These are phyloP conservation scores for Alternaria gaisen DNA, from an alignment of 2,329 filamentous ascomycete species.

Conservation along the genomic window DNA sequence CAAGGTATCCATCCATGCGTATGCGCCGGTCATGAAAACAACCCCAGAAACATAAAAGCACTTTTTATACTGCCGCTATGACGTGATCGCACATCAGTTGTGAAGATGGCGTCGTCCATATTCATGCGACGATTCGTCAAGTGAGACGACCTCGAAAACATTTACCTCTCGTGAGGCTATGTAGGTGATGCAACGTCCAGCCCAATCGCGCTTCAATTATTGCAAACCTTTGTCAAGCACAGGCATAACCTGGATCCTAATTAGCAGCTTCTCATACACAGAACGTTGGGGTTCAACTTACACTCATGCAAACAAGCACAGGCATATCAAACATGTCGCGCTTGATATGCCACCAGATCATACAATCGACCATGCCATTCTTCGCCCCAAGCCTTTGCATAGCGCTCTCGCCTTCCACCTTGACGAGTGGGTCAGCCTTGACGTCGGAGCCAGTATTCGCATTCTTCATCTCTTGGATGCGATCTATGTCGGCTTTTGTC, in stretches of 20 bases:
- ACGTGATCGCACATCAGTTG: neutral
- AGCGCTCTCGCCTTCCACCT: constrained; percentile 67
- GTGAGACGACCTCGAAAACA: neutral
- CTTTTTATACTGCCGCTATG: constrained; percentile 12
- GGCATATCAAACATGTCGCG: constrained; percentile 97
- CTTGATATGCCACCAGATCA: constrained; percentile 97
- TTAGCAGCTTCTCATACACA: constrained; percentile 17
- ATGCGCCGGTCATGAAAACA: neutral
- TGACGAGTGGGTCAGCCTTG: constrained; percentile 37
- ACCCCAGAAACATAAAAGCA: constrained; percentile 1
- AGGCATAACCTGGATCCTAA: constrained; percentile 37
- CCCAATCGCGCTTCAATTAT: neutral
- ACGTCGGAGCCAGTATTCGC: constrained; percentile 29
- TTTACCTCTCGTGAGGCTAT: neutral
- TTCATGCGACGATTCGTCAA: neutral
- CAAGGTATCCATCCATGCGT: constrained; percentile 5
- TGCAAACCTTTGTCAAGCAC: constrained; percentile 40
- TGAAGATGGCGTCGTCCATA: neutral
- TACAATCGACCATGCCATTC: constrained; percentile 92
- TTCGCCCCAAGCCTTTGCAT: constrained; percentile 81
- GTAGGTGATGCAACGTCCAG: neutral
- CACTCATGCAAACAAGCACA: constrained; percentile 98
- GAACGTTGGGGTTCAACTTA: constrained; percentile 63
- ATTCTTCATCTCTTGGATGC: constrained; percentile 36
- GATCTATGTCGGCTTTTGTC: constrained; percentile 58